Percentiles rank a stretch among this genome's conserved stretches.
These are phyloP conservation scores for Selaginella moellendorffii DNA, from an alignment of 75 land plant species.

Conservation along the genomic window DNA sequence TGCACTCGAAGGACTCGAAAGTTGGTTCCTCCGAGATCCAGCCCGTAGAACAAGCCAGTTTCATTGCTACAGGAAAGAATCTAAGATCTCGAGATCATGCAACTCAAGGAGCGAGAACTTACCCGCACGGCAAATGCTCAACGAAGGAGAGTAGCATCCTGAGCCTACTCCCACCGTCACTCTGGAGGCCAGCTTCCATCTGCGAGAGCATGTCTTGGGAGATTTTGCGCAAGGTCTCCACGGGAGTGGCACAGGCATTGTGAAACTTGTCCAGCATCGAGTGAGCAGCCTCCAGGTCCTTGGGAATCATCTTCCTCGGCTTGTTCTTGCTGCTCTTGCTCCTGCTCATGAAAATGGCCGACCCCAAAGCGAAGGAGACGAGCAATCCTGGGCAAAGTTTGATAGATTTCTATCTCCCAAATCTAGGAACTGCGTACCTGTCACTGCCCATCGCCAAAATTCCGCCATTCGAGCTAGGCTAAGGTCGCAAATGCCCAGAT, in stretches of 20 bases:
- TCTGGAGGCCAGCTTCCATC: not conserved
- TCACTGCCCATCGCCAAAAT: too few species aligned
- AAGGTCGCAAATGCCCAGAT: too few species aligned
- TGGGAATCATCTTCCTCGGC: too few species aligned
- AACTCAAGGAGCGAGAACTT: too few species aligned
- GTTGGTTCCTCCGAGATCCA: constrained; percentile 69
- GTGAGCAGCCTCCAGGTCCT: too few species aligned
- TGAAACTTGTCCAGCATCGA: not conserved
- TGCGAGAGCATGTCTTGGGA: not conserved
- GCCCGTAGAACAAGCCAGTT: constrained; percentile 44
- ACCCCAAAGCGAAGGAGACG: too few species aligned
- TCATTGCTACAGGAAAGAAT: constrained; percentile 26
- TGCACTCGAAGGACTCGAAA: constrained; percentile 48
- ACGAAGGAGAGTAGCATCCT: not conserved
- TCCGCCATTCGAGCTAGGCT: too few species aligned
- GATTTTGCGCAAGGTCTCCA: not conserved
- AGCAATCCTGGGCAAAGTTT: too few species aligned
- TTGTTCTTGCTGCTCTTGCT: too few species aligned
- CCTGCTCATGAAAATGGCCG: too few species aligned
- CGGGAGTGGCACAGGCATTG: not conserved
- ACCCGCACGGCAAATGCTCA: not conserved
- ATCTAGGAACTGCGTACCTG: too few species aligned
- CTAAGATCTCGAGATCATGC: not conserved
- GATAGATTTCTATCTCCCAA: too few species aligned
- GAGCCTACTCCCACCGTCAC: not conserved